A percentile compares a stretch with the other conserved stretches of the same genome.
Evolutionary conservation across 208 protist species (phyloP).

Genomic region (Strigomonas galati): DNA sequence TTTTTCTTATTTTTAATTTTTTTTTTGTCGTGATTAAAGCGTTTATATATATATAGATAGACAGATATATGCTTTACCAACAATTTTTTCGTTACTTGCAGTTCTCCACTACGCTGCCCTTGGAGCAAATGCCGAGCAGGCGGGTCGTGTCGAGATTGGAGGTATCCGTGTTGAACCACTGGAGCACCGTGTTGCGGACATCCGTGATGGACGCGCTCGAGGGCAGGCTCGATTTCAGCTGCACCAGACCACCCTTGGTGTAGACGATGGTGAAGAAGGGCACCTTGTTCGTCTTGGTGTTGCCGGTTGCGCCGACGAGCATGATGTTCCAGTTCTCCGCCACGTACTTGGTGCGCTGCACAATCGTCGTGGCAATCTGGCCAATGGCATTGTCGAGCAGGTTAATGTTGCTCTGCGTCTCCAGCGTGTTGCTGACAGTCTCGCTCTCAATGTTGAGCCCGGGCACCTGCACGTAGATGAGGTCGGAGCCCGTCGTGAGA

Average conservation of each 20-base stretch:
- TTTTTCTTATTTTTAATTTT: conserved; percentile 8
- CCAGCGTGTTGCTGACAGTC: conserved; percentile 18
- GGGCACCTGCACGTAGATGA: conserved; percentile 60
- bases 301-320: conserved; percentile 44
- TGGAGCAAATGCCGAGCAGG: conserved; percentile 62
- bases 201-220: conserved; percentile 26
- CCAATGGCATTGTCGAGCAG: conserved; percentile 64
- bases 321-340: conserved; percentile 74
- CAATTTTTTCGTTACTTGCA: conserved; percentile 20
- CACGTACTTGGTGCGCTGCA: conserved; percentile 27
- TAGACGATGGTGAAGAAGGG: conserved; percentile 62
- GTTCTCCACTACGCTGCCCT: conserved; percentile 41
- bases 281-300: conserved; percentile 15
- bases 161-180: conserved; percentile 40
- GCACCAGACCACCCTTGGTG: conserved; percentile 45
- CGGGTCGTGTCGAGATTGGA: conserved; percentile 8
- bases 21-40: no score
- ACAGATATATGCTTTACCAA: no score
- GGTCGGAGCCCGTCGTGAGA: conserved; percentile 36
- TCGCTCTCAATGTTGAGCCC: conserved; percentile 4
- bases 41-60: no score
- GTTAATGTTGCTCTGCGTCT: conserved; percentile 53
- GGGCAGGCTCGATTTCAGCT: conserved; percentile 29
- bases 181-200: conserved; percentile 44
- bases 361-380: conserved; percentile 41